These are phyloP conservation scores for Salix dunnii DNA, from an alignment of 345 rosid species.

Conservation along the genomic window DNA sequence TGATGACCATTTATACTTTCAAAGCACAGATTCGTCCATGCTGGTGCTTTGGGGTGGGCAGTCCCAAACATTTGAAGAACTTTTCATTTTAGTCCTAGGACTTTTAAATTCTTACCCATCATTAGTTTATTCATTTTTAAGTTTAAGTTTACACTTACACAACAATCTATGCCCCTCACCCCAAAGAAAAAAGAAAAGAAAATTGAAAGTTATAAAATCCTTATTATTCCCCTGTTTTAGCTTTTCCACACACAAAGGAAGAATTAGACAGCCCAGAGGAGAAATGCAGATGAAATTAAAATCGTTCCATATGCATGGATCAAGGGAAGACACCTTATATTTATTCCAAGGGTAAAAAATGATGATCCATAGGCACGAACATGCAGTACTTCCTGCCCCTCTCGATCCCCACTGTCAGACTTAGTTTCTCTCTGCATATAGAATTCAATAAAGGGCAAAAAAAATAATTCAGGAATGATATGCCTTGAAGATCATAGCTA, in stretches of 20 bases:
- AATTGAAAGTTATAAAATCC: neutral
- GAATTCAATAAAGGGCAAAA: constrained; percentile 14
- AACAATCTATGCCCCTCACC: too few relatives aligned
- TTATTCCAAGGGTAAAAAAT: constrained; percentile 82
- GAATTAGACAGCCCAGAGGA: neutral
- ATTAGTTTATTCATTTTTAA: too few relatives aligned
- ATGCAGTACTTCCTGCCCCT: constrained; percentile 66
- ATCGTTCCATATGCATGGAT: neutral
- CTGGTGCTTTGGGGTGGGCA: too few relatives aligned
- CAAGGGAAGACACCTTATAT: constrained; percentile 57
- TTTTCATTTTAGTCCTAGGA: neutral
- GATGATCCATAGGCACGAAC: constrained; percentile 93
- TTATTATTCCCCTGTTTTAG: neutral
- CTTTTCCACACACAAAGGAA: neutral
- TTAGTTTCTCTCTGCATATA: constrained; percentile 51
- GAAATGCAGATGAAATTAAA: neutral
- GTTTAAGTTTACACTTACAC: neutral
- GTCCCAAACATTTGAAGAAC: too few relatives aligned
- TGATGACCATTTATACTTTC: neutral
- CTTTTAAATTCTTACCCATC: neutral
- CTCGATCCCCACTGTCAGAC: constrained; percentile 35
- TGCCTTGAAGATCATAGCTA: constrained; percentile 12
- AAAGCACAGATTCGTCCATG: neutral
- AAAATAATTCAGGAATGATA: neutral
- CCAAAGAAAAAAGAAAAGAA: too few relatives aligned